These are phyloP conservation scores for Populus alba DNA, from an alignment of 345 rosid genomes.

Conservation along the genomic window DNA sequence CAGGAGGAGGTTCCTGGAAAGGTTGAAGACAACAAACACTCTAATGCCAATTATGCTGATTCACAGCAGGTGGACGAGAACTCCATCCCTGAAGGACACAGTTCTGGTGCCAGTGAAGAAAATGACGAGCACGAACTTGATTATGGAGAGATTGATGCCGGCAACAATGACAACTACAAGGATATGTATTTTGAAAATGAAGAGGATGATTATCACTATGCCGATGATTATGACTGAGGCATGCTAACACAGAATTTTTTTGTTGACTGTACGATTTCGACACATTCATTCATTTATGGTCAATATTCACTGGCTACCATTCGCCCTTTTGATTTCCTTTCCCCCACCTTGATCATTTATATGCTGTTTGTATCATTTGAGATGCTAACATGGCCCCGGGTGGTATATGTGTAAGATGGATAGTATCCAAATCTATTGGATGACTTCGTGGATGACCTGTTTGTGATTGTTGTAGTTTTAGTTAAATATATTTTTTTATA, in stretches of 20 bases:
- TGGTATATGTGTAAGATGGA: too few species aligned
- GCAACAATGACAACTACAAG: neutral
- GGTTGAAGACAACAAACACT: neutral
- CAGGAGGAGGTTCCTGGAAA: conserved; percentile 6
- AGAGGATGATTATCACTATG: neutral
- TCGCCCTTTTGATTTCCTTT: neutral
- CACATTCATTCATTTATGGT: neutral
- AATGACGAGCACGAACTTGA: neutral
- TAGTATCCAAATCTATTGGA: too few species aligned
- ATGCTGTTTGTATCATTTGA: neutral
- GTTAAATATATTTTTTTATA: too few species aligned
- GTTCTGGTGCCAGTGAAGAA: neutral
- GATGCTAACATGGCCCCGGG: neutral
- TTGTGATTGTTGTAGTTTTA: too few species aligned
- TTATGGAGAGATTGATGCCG: neutral
- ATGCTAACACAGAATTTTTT: neutral
- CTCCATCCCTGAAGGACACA: neutral
- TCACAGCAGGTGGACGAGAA: neutral
- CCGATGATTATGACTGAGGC: neutral
- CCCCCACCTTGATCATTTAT: neutral
- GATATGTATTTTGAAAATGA: neutral
- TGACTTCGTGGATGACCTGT: too few species aligned
- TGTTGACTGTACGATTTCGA: neutral
- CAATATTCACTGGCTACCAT: neutral
- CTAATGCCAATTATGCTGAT: neutral